Evolutionary conservation across 2,329 filamentous ascomycete genomes (phyloP), one percentile per base, ranked within the genome.

Genomic region (Fusarium cyanostomum): DNA sequence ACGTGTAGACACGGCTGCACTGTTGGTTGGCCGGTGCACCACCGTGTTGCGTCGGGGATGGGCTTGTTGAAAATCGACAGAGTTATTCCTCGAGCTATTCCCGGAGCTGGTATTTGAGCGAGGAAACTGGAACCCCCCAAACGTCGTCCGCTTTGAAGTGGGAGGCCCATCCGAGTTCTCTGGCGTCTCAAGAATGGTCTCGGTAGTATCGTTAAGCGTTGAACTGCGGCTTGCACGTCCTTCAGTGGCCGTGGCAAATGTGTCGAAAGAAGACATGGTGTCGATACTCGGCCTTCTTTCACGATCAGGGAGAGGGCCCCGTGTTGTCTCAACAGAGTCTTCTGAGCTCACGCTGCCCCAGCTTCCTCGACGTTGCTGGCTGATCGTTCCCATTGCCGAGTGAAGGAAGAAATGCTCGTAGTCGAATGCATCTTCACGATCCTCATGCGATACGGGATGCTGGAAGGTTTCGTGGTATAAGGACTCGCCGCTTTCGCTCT

Each of bases 341-440:
- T 86, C 84, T 0, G 87, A 89, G 67, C 78, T 82, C 57, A 80
- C 82, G 70, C 87, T 89, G 45, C 78, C 80, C 37, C 73, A 75
- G 66, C 86, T 86, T 7, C 75, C 63, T 53, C 69, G 64, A 34
- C 71, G 65, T 59, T 68, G 70, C 31, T 80, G 76, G 66, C 84
- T 88, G 71, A 92, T 89, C 3, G 85, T 92, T 7, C 92, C 93
- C 84, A 97, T 89, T 10, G 93, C 92, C 67, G 92, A 96, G 75
- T 97, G 93, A 12, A 97, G 82, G 75, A 97, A 97, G 78, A 97
- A 97, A 73, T 96, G 89, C 75, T 97, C 92, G 63, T 98, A 98
- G 74, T 98, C 94, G 71, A 98, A 98, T 1, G 94, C 94, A 75
- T 98, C 94, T 66, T 94, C 89, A 16, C 94, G 90, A 74, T 97